Percentiles rank a stretch among this genome's conserved stretches.
phyloP scores from a whole-genome alignment of 2,329 filamentous ascomycete genomes.

The Simplicillium sp. region DNA sequence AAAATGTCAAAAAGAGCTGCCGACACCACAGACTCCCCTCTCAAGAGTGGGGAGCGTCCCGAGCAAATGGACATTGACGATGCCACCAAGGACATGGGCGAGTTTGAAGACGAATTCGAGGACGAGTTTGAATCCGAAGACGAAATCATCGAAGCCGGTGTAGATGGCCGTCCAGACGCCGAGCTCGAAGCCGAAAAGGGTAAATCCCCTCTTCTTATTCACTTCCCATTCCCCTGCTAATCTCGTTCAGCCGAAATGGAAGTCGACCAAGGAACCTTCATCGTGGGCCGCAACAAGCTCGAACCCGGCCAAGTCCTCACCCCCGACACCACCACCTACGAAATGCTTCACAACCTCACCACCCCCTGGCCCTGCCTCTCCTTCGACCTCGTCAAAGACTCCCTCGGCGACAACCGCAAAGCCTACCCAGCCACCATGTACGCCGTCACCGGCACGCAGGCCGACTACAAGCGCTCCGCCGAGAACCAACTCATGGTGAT shows the following conservation, averaged over 20 bases:
- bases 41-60: slow-evolving; percentile 53
- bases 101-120: slow-evolving; percentile 94
- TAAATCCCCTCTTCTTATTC: slow-evolving; percentile 18
- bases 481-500: slow-evolving; percentile 95
- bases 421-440: slow-evolving; percentile 95
- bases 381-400: slow-evolving; percentile 83
- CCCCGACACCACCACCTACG: slow-evolving; percentile 88
- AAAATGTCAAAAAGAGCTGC: slow-evolving; percentile 53
- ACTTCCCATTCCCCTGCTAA: too few species aligned
- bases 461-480: slow-evolving; percentile 60
- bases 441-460: slow-evolving; percentile 89
- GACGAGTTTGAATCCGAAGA: slow-evolving; percentile 83
- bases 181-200: slow-evolving; percentile 72
- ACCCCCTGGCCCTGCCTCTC: slow-evolving; percentile 96
- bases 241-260: slow-evolving; percentile 57
- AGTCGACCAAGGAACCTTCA: slow-evolving; percentile 88
- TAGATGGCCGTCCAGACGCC: slow-evolving; percentile 84
- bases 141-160: slow-evolving; percentile 88
- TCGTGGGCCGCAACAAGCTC: slow-evolving; percentile 86
- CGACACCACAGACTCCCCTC: slow-evolving; percentile 34
- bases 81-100: slow-evolving; percentile 48
- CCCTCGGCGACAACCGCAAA: slow-evolving; percentile 78
- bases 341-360: slow-evolving; percentile 92
- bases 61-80: slow-evolving; percentile 59
- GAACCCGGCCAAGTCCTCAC: slow-evolving; percentile 84